phyloP scores from a whole-genome alignment of 1,139 yeast genomes.

The Pichia sp. region DNA sequence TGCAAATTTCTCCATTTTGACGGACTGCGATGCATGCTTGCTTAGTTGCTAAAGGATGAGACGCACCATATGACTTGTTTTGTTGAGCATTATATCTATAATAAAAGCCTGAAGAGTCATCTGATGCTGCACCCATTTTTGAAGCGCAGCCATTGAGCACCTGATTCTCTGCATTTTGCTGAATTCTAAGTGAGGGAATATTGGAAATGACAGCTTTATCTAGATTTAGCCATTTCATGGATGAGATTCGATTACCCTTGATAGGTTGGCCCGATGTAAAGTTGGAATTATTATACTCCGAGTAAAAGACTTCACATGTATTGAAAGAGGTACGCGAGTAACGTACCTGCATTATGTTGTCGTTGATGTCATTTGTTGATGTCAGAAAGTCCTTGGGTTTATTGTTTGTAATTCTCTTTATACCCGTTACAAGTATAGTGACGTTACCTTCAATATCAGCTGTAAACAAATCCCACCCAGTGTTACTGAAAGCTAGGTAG shows the following conservation, averaged over 20 bases:
- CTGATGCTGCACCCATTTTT: conserved; percentile 27
- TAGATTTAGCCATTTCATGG: conserved; percentile 62
- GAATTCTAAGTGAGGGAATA: conserved; percentile 40
- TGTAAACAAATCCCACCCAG: conserved; percentile 48
- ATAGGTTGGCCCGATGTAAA: no score
- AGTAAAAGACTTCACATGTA: conserved; percentile 28
- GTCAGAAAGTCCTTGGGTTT: conserved; percentile 5
- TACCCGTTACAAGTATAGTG: conserved; percentile 34
- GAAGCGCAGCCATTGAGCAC: conserved; percentile 29
- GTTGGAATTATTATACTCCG: conserved; percentile 18
- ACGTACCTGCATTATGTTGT: conserved; percentile 20
- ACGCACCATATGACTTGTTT: conserved; percentile 50
- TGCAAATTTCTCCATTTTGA: conserved; percentile 50
- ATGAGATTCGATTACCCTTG: conserved; percentile 33
- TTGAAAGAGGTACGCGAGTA: conserved; percentile 29
- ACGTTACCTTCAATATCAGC: conserved; percentile 45
- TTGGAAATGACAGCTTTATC: conserved; percentile 56
- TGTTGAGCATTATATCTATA: conserved; percentile 55
- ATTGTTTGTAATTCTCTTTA: conserved; percentile 17
- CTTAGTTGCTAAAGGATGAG: conserved; percentile 62
- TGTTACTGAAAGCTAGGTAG: conserved; percentile 40
- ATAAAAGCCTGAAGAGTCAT: conserved; percentile 25
- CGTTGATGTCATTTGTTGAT: conserved; percentile 23
- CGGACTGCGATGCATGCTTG: conserved; percentile 69
- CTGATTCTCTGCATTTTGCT: conserved; percentile 20